A percentile compares a stretch with the other conserved stretches of the same genome.
Evolutionary conservation across 805 yeast genomes (phyloP).

Genomic region (Candida endomychidarum): DNA sequence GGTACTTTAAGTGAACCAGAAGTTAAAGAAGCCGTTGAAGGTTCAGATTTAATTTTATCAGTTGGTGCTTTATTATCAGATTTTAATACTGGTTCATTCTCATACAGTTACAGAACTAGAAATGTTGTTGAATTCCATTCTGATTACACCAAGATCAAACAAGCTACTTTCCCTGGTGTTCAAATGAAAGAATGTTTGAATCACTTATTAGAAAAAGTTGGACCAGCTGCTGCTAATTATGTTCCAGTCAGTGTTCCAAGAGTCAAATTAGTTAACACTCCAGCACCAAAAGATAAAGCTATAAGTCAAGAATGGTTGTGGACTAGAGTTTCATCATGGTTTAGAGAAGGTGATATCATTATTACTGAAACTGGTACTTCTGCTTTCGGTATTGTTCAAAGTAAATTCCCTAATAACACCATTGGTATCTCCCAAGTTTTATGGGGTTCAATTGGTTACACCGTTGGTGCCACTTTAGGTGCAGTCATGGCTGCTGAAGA

Average conservation of each 20-base stretch:
- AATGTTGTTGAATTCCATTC: constrained; percentile 43
- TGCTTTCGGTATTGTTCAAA: constrained; percentile 67
- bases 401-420: constrained; percentile 61
- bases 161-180: constrained; percentile 41
- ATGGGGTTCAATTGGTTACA: constrained; percentile 75
- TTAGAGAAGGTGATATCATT: constrained; percentile 64
- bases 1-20: constrained; percentile 38
- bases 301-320: constrained; percentile 67
- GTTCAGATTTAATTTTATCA: constrained; percentile 37
- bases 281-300: constrained; percentile 27
- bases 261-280: constrained; percentile 45
- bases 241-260: constrained; percentile 57
- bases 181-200: constrained; percentile 47
- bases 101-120: constrained; percentile 39
- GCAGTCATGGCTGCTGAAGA: constrained; percentile 70
- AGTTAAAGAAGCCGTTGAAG: constrained; percentile 37
- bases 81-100: constrained; percentile 42
- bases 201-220: constrained; percentile 39
- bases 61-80: constrained; percentile 41
- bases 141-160: constrained; percentile 40
- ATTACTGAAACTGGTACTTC: constrained; percentile 77
- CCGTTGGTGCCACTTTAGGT: constrained; percentile 67
- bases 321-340: constrained; percentile 62
- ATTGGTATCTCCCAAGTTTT: constrained; percentile 71
- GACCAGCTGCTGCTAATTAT: constrained; percentile 42